Conservation (phyloP, 2,329 filamentous ascomycete species). For the Sclerotiophoma versabilis region DNA sequence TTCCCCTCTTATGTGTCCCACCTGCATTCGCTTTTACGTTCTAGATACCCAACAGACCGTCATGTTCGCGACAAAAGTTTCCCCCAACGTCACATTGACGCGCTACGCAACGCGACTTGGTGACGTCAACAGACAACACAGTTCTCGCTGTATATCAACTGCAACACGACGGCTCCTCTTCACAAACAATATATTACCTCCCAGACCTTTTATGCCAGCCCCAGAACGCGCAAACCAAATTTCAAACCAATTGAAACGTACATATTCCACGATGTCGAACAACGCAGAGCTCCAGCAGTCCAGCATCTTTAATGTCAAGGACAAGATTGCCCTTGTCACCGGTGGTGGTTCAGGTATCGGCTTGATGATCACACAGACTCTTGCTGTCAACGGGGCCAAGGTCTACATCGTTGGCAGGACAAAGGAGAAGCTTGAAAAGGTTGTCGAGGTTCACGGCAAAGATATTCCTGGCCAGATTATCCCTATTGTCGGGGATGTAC, state of each 20-base stretch:
- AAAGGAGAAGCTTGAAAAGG: constrained; percentile 57
- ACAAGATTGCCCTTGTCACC: constrained; percentile 51
- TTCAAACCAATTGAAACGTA: constrained; percentile 21
- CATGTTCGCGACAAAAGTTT: constrained; percentile 2
- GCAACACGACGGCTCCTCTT: constrained; percentile 9
- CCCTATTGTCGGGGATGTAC: constrained; percentile 54
- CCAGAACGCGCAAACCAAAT: constrained; percentile 21
- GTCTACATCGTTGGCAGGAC: constrained; percentile 59
- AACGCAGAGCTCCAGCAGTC: constrained; percentile 44
- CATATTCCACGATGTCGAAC: constrained; percentile 42
- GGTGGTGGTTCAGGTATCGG: constrained; percentile 58
- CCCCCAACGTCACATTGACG: constrained; percentile 30
- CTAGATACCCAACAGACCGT: constrained; percentile 2
- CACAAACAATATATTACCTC: neutral
- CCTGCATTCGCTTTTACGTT: constrained; percentile 2
- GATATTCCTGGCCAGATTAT: constrained; percentile 56
- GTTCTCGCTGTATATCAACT: constrained; percentile 26
- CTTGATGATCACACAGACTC: constrained; percentile 56
- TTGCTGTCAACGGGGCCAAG: constrained; percentile 56
- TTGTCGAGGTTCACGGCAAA: constrained; percentile 54
- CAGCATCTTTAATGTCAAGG: constrained; percentile 49
- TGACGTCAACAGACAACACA: constrained; percentile 35
- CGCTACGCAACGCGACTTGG: constrained; percentile 20
- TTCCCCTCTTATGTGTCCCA: constrained; percentile 8
- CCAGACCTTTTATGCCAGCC: constrained; percentile 17